Evolutionary conservation across 768 basidiomycete species (phyloP).

Genomic region (Pholiota conissans): DNA sequence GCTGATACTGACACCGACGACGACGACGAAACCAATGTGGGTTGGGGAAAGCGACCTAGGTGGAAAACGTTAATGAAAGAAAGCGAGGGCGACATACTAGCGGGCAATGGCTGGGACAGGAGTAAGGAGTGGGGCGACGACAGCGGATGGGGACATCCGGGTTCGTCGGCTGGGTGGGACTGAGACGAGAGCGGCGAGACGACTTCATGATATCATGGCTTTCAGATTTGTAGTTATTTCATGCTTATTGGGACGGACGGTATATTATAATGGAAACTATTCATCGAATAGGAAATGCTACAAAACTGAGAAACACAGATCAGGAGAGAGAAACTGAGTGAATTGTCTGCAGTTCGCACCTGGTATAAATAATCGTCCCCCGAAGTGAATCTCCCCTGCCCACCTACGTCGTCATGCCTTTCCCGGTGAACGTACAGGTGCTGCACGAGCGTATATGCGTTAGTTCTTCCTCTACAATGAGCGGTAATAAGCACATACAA

Average conservation of each 20-base stretch:
- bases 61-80: slow-evolving; percentile 6
- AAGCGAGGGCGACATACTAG: slow-evolving; percentile 7
- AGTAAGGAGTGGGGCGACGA: slow-evolving; percentile 12
- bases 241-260: slow-evolving; percentile 2
- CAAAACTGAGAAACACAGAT: slow-evolving; percentile 21
- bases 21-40: slow-evolving; percentile 13
- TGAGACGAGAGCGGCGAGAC: slow-evolving; percentile 43
- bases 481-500: slow-evolving; percentile 47
- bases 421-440: slow-evolving; percentile 20
- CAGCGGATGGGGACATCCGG: slow-evolving; percentile 18
- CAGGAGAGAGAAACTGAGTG: background rate
- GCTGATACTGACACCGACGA: slow-evolving; percentile 25
- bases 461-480: background rate
- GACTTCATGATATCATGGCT: slow-evolving; percentile 22
- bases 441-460: slow-evolving; percentile 9
- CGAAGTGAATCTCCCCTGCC: background rate
- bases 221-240: background rate
- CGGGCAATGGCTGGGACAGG: slow-evolving; percentile 12
- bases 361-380: slow-evolving; percentile 31
- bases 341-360: slow-evolving; percentile 17
- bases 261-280: slow-evolving; percentile 21
- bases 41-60: slow-evolving; percentile 17
- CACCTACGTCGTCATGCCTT: slow-evolving; percentile 11
- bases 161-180: slow-evolving; percentile 44
- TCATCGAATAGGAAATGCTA: slow-evolving; percentile 28